A percentile compares a stretch with the other conserved stretches of the same genome.
Evolutionary conservation across 306 rosid species (phyloP).

Genomic region (Vigna mungo): DNA sequence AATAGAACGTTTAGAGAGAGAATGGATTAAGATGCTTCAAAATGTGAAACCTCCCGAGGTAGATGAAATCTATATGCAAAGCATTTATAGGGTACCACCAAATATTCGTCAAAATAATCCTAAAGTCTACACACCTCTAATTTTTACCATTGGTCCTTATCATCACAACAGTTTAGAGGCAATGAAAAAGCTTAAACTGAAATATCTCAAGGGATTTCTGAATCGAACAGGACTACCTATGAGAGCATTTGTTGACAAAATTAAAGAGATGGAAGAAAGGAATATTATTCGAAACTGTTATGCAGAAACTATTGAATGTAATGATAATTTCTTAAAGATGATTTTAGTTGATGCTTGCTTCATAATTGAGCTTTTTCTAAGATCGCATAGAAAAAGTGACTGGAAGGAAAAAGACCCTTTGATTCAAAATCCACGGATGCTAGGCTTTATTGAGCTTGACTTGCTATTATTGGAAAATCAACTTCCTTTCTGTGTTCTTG

Average conservation of each 20-base stretch:
- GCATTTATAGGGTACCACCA: background rate
- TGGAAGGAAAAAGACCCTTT: too few relatives aligned
- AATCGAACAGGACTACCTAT: too few relatives aligned
- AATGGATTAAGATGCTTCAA: background rate
- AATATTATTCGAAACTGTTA: too few relatives aligned
- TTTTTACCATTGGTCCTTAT: background rate
- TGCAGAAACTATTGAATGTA: too few relatives aligned
- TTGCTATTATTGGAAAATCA: background rate
- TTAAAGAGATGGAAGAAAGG: too few relatives aligned
- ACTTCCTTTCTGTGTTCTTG: background rate
- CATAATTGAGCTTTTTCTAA: too few relatives aligned
- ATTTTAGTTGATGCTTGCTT: too few relatives aligned
- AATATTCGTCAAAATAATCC: background rate
- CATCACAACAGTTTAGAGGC: background rate
- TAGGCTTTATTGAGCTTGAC: too few relatives aligned
- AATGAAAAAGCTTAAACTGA: conserved; percentile 9
- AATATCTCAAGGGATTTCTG: conserved; percentile 9
- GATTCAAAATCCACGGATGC: too few relatives aligned
- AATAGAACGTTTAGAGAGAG: background rate
- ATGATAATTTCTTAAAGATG: too few relatives aligned
- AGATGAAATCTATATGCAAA: accelerated
- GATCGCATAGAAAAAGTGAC: too few relatives aligned
- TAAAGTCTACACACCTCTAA: background rate
- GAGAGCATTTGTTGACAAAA: too few relatives aligned
- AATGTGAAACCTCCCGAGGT: background rate